Base-by-base conservation (phyloP, 805 yeast genomes). In the Kodamaea neixiangensis region DNA sequence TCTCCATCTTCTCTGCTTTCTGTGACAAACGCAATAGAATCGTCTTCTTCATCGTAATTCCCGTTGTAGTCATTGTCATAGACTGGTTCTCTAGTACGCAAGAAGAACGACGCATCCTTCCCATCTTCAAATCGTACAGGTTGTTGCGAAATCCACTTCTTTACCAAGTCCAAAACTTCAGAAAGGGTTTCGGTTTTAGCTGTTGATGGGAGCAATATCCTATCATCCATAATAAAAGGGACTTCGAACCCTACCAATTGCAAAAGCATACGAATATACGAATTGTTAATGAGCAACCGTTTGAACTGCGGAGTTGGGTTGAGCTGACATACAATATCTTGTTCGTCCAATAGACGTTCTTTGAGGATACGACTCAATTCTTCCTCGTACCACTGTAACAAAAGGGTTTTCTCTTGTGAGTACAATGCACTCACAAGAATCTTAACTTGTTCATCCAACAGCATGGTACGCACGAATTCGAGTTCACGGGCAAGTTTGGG, bases 391-490 rank as follows among this genome's bases (percentile, higher is more conserved):
- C 79, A 75, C n/a, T 73, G 72, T 13, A 86, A 60, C 3, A 76
- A 58, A 0, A 65, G 63, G 31, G 60, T 61, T 53, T 76, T 75
- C 17, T 76, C 82, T 50, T 75, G 74, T 48, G 72, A 74, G 39
- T 74, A 62, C 44, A 83, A 60, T 6, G 79, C 73, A 20, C 81
- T 78, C 3, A 83, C 78, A 39, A 82, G 58, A 14, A 83, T 71
- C 21, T 80, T 77, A 14, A 79, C 62, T 50, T 80, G 76, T 45
- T 78, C 81, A 39, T 81, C 83, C 11, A 71, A 55, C 50, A 61
- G 47, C 44, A 69, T 62, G 3, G 63, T 65, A 13, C 72, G 58
- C 19, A 60, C 65, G 51, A 72, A 75, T 50, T 65, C 72, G 25
- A 72, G 57, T 10, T 58, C 64, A 20, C 71, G 68, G 17, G 77